Base-by-base conservation (phyloP, 2,329 filamentous ascomycete species). In the Albophoma yamanashiensis region DNA sequence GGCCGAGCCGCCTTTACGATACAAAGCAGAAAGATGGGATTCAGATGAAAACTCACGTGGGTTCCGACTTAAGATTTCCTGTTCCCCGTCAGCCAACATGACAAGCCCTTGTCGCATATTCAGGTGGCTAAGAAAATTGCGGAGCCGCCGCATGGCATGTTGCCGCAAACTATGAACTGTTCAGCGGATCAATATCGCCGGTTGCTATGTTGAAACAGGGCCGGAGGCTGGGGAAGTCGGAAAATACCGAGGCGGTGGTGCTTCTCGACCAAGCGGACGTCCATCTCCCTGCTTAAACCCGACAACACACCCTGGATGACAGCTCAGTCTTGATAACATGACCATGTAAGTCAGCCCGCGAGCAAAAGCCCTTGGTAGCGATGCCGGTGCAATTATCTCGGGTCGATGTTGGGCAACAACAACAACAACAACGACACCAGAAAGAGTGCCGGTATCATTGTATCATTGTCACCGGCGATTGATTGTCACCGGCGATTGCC, bases 361-460 rank as follows among this genome's bases (percentile, higher is more conserved):
- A 55, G 52, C 52, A 8, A 34, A 57, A 5, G 7, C 43, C 20
- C 38, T 8, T 14, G 36, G 22, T 34, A 17, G 11, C 25, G 20
- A 42, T 20, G 7, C 12, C 6, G 9, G 8, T 34, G 47, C 20
- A 58, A 8, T 27, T 27, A 45, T 7, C 22, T 61, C 53, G 27
- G 60, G 57, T 57, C 57, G 57, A 56, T 31, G 22, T 61, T 55
- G 52, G 60, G 60, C 57, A 61, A n/a, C 60, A 57, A 57, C 22
- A 52, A 22, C 27, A 31, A 5, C 57, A 61, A n/a, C 60, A 57
- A 57, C 22, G 42, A 22, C 27, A 31, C 3, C 40, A n/a, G 11
- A 27, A n/a, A 27, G 17, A 39, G 27, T 4, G 8, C 40, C 25
- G 45, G 20, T 34, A 17, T 25, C 53, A 56, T 56, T 59, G 56